Percentiles rank a stretch among this genome's conserved stretches.
Conservation (phyloP, 1,139 yeast species). For the Insectozyma bohioensis region DNA sequence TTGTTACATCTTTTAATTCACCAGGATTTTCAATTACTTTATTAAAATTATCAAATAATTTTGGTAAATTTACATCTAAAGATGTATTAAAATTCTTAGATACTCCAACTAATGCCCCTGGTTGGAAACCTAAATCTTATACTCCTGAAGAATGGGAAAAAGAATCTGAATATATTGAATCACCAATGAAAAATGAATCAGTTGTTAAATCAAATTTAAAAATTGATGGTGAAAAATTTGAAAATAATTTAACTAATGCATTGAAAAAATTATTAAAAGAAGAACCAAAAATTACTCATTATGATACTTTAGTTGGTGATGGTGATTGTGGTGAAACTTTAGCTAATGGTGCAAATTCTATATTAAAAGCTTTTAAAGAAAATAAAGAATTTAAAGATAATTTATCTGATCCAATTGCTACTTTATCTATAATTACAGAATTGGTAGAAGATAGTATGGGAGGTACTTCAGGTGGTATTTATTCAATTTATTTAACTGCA, state of each 20-base stretch:
- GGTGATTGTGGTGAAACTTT: slow-evolving; percentile 97
- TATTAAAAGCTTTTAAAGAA: slow-evolving; percentile 51
- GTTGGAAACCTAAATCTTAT: slow-evolving; percentile 61
- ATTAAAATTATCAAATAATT: slow-evolving; percentile 55
- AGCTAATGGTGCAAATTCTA: slow-evolving; percentile 76
- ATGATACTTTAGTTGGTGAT: slow-evolving; percentile 91
- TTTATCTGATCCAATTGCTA: slow-evolving; percentile 42
- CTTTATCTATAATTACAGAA: slow-evolving; percentile 59
- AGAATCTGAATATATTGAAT: slow-evolving; percentile 21
- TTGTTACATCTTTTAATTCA: slow-evolving; percentile 83
- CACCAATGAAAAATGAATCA: slow-evolving; percentile 29
- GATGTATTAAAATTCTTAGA: slow-evolving; percentile 55
- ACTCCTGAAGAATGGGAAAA: slow-evolving; percentile 25
- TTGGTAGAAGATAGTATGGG: slow-evolving; percentile 90
- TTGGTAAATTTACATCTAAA: slow-evolving; percentile 25
- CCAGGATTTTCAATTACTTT: slow-evolving; percentile 89
- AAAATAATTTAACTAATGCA: slow-evolving; percentile 44
- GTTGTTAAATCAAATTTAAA: slow-evolving; percentile 34
- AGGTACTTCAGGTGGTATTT: slow-evolving; percentile 93
- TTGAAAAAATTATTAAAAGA: slow-evolving; percentile 47
- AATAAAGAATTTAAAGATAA: slow-evolving; percentile 28
- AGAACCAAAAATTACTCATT: slow-evolving; percentile 82
- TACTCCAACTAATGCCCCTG: slow-evolving; percentile 74
- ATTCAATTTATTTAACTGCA: slow-evolving; percentile 70
- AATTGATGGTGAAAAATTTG: slow-evolving; percentile 41